Conservation (phyloP, 305 asterid species). For the Fraxinus sp. region DNA sequence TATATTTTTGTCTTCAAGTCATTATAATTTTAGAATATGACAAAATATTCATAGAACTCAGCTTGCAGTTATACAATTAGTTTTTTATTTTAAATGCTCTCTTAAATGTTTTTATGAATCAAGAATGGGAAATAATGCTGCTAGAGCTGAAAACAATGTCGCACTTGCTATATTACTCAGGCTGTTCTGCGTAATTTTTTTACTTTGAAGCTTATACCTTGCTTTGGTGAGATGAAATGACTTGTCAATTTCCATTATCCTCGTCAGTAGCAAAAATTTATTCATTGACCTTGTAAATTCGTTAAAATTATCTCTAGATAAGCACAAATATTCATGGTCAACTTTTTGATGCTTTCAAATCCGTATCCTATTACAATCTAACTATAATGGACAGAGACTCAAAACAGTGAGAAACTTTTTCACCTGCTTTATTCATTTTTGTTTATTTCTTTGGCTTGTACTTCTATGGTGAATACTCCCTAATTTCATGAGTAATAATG, state of each 20-base stretch:
- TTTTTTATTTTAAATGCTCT: not conserved
- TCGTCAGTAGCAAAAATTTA: not conserved
- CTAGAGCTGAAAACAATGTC: not conserved
- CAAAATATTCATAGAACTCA: not conserved
- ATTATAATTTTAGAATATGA: not conserved
- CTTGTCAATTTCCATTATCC: not conserved
- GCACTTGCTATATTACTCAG: not conserved
- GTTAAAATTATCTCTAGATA: not conserved
- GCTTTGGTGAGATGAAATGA: not conserved
- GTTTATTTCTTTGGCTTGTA: not conserved
- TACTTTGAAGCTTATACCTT: not conserved
- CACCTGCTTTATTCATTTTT: not conserved
- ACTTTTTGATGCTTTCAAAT: not conserved
- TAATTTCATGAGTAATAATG: not conserved
- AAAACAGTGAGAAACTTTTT: not conserved
- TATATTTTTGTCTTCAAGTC: not conserved
- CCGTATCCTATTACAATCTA: not conserved
- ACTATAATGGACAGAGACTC: not conserved
- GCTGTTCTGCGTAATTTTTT: not conserved
- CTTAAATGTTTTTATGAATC: not conserved
- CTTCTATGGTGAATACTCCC: not conserved
- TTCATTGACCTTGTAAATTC: not conserved
- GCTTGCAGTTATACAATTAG: not conserved
- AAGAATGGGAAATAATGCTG: not conserved
- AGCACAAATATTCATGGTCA: not conserved